Evolutionary conservation across 441 rosid species (phyloP), one percentile per base, ranked within the genome.

Genomic region (Pelargonium fulgidum): DNA sequence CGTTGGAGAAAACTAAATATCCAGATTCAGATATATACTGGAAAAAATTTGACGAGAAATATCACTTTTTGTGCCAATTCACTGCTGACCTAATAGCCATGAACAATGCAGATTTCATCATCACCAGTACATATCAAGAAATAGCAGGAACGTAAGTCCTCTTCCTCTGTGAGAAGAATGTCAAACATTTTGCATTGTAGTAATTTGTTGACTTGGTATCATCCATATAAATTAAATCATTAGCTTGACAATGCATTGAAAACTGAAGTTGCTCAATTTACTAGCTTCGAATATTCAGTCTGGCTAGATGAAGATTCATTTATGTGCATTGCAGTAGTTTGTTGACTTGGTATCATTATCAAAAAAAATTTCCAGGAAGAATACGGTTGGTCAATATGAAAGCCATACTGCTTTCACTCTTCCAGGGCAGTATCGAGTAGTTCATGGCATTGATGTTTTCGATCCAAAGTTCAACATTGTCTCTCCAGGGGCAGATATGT

Each of bases 91-190:
- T 94, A 14, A 80, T 94, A 68, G 99, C 99, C 68, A 91, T 91
- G 99, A 94, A 91, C 78, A 82, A 79, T 71, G 96, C 97, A 3
- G 97, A 94, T 78, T 94, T 94, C 77, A 90, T 94, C 78, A 90
- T 94, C 76, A 91, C 99, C 75, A 91, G 97, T 70, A 94, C 99
- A 61, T 94, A 87, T 75, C 99, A 94, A 86, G 99, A 93, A 78
- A 93, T 90, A 67, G 96, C 97, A 0, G 99, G 96, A 82, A 80
- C 91, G 96, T 91, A 83, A 85, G 99, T 80, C 42, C 42, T 62
- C 17, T 39, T 13, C 22, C 29, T 65, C 66, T n/a, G n/a, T n/a
- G n/a, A n/a, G n/a, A n/a, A n/a, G n/a, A n/a, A n/a, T n/a, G n/a
- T n/a, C n/a, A n/a, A n/a, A n/a, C n/a, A n/a, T n/a, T n/a, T n/a